Base-by-base conservation (phyloP, 495 filamentous ascomycete genomes). In the Cetradonia linearis region DNA sequence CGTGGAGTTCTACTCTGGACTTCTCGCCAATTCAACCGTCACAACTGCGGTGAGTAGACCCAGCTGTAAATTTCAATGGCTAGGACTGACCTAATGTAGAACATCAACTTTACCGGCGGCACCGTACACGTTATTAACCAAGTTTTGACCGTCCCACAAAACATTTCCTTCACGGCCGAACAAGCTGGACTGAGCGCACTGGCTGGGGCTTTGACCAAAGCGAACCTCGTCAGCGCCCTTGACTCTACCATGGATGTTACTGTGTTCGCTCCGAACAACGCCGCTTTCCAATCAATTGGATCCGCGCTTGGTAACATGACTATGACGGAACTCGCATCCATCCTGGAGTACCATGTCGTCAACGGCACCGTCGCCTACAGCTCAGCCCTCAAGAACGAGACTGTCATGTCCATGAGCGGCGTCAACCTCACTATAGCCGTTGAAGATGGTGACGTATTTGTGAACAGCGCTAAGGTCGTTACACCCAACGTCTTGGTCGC, bases 401-500 rank as follows among this genome's bases (percentile, higher is more conserved):
- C 77, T 5, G 76, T 76, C 5, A 37, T 62, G 25, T 68, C 73
- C 14, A 37, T 70, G n/a, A 47, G 64, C 23, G 74, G 74, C 18
- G 59, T 33, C 0, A 68, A 69, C n/a, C 50, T 77, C 5, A 74
- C 66, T 5, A 69, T 77, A 55, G 72, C 70, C 4, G 65, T 73
- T 52, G 60, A 60, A 5, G 61, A 65, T 50, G 70, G 69, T 42
- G 65, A 63, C n/a, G 78, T 81, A 27, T 81, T 79, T 65, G 77
- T 82, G 36, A 80, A 81, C 65, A 67, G 68, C 38, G 78, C 84
- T 0, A 71, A 77, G 58, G 71, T 88, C n/a, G 63, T 84, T 11
- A 69, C 70, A 34, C 62, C 80, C 3, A 77, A 89, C 67, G 70
- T 89, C 5, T 74, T 90, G 0, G 64, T 85, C 52, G 71, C 71